Evolutionary conservation across 2,329 filamentous ascomycete species (phyloP).

Genomic region (Hypoxylon rubiginosum): DNA sequence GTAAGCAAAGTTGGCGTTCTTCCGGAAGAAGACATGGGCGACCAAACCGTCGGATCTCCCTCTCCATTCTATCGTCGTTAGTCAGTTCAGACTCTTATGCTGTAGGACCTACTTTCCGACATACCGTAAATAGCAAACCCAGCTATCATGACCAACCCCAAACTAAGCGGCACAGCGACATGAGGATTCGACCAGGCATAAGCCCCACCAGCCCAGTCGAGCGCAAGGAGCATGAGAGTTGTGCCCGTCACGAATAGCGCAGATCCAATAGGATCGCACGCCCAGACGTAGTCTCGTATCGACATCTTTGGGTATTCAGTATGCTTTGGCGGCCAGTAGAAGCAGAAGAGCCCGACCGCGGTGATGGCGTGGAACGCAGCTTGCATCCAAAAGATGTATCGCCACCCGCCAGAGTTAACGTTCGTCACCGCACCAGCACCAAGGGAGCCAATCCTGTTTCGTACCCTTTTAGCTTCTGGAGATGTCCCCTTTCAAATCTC

Average conservation of each 20-base stretch:
- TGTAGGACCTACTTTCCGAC: slow-evolving; percentile 16
- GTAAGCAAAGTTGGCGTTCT: slow-evolving; percentile 67
- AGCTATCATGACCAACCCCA: slow-evolving; percentile 58
- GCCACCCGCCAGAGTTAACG: slow-evolving; percentile 61
- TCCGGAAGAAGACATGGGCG: slow-evolving; percentile 67
- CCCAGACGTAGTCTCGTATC: slow-evolving; percentile 59
- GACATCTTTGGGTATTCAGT: slow-evolving; percentile 56
- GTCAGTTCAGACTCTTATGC: background rate
- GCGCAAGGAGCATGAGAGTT: slow-evolving; percentile 59
- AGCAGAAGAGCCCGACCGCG: slow-evolving; percentile 60
- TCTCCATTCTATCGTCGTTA: slow-evolving; percentile 63
- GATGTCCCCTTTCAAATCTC: too few relatives aligned
- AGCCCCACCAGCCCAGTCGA: slow-evolving; percentile 62
- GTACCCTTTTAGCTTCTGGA: background rate
- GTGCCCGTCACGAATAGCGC: slow-evolving; percentile 59
- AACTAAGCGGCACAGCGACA: slow-evolving; percentile 57
- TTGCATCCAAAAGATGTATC: slow-evolving; percentile 72
- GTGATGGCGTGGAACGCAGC: slow-evolving; percentile 65
- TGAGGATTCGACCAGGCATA: slow-evolving; percentile 58
- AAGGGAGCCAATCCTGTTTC: slow-evolving; percentile 60
- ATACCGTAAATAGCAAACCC: slow-evolving; percentile 58
- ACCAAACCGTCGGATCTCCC: slow-evolving; percentile 66
- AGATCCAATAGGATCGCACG: slow-evolving; percentile 63
- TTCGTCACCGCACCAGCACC: slow-evolving; percentile 67
- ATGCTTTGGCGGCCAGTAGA: slow-evolving; percentile 61